Evolutionary conservation across 1,284 basidiomycete species (phyloP).

Genomic region (Sparassis latifolia): DNA sequence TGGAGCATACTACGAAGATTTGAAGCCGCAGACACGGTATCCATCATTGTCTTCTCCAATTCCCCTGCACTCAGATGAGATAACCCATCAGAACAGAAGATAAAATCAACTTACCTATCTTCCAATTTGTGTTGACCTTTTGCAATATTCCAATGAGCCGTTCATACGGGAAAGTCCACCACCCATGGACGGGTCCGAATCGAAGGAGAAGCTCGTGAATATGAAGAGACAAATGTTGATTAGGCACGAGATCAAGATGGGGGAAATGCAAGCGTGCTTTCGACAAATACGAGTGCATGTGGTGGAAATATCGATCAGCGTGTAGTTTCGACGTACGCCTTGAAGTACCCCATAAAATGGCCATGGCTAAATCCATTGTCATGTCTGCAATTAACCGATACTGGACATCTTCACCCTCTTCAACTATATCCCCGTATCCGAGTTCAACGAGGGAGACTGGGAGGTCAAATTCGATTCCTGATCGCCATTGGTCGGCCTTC

Average conservation of each 20-base stretch:
- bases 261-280: neutral
- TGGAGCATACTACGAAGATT: neutral
- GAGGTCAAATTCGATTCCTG: constrained; percentile 23
- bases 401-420: neutral
- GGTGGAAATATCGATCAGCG: neutral
- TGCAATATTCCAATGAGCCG: constrained; percentile 19
- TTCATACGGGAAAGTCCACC: constrained; percentile 26
- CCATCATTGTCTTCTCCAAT: neutral
- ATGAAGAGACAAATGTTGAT: constrained; percentile 28
- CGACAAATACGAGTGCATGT: neutral
- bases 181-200: constrained; percentile 27
- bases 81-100: neutral
- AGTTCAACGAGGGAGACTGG: constrained; percentile 26
- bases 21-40: neutral
- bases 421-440: constrained; percentile 15
- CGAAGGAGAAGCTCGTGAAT: constrained; percentile 22
- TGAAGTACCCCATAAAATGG: neutral
- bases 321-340: neutral
- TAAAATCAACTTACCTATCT: neutral
- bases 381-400: neutral
- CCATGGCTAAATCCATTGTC: neutral
- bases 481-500: constrained; percentile 33
- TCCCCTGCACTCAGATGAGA: neutral
- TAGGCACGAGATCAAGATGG: neutral
- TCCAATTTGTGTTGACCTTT: constrained; percentile 18